These are phyloP conservation scores for Chlorella variabilis DNA, from an alignment of 163 green algal species.

Conservation along the genomic window DNA sequence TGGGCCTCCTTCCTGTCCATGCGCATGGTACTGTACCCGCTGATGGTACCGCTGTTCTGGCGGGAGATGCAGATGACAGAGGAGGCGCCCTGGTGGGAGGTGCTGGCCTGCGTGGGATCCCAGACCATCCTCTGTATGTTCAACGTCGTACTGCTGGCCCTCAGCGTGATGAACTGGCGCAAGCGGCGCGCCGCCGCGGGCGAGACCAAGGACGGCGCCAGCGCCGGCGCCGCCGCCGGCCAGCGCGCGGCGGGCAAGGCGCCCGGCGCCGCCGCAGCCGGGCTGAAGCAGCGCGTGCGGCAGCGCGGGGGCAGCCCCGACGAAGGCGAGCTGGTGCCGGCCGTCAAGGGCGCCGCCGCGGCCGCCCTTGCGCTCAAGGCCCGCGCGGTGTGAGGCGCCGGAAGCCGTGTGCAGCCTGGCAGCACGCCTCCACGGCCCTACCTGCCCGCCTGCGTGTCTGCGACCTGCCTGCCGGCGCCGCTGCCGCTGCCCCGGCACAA, in stretches of 20 bases:
- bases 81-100: neutral
- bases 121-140: conserved; percentile 41
- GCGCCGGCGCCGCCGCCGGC: neutral
- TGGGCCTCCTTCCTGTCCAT: conserved; percentile 64
- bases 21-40: conserved; percentile 58
- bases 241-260: neutral
- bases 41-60: conserved; percentile 50
- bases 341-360: no score
- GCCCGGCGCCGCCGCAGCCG: neutral
- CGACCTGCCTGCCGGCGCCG: no score
- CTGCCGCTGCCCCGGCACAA: no score
- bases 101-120: conserved; percentile 5
- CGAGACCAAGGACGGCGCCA: neutral
- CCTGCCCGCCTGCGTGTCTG: no score
- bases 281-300: neutral
- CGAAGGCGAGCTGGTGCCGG: no score
- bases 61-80: conserved; percentile 25
- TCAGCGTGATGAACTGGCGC: conserved; percentile 15
- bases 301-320: no score
- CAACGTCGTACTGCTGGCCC: conserved; percentile 47
- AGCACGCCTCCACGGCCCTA: no score
- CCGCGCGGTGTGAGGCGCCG: no score
- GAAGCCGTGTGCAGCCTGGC: no score
- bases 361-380: no score
- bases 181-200: neutral